Evolutionary conservation across 2,329 filamentous ascomycete genomes (phyloP).

Genomic region (Fusarium chaquense): DNA sequence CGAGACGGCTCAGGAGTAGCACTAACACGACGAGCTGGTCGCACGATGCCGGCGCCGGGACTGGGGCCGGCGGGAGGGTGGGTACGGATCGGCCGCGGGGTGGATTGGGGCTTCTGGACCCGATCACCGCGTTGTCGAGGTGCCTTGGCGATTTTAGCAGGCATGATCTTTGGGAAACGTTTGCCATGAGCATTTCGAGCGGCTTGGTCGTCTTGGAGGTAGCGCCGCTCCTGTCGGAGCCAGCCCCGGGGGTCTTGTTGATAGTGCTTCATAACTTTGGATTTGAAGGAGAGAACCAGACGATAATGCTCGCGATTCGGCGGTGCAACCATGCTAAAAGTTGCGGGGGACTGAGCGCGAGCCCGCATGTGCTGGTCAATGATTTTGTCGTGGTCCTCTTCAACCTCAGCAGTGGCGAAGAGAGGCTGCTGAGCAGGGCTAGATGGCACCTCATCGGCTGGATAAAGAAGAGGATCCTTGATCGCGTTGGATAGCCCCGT

Average conservation of each 20-base stretch:
- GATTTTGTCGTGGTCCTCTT: conserved; percentile 55
- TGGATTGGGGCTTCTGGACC: conserved; percentile 53
- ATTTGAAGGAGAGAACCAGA: conserved; percentile 64
- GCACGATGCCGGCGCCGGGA: conserved; percentile 32
- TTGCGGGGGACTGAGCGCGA: conserved; percentile 51
- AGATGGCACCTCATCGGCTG: conserved; percentile 55
- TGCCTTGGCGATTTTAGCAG: conserved; percentile 54
- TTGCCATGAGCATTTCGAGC: conserved; percentile 59
- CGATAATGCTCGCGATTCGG: conserved; percentile 67
- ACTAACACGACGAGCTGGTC: conserved; percentile 54
- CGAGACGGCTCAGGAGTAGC: conserved; percentile 64
- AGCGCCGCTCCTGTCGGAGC: conserved; percentile 63
- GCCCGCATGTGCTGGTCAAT: conserved; percentile 64
- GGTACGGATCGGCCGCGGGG: conserved; percentile 54
- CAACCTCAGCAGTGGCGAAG: conserved; percentile 59
- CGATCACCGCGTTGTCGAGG: conserved; percentile 51
- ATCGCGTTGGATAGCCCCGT: conserved; percentile 51
- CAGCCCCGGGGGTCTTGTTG: conserved; percentile 59
- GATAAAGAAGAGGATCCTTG: conserved; percentile 71
- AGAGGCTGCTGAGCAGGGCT: conserved; percentile 62
- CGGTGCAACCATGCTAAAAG: conserved; percentile 60
- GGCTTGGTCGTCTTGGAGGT: conserved; percentile 54
- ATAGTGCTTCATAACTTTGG: conserved; percentile 63
- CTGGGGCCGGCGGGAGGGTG: conserved; percentile 42
- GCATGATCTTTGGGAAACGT: conserved; percentile 57